Percentiles rank a stretch among this genome's conserved stretches.
These are phyloP conservation scores for Erigeron canadensis DNA, from an alignment of 129 eudicot genomes.

Conservation along the genomic window DNA sequence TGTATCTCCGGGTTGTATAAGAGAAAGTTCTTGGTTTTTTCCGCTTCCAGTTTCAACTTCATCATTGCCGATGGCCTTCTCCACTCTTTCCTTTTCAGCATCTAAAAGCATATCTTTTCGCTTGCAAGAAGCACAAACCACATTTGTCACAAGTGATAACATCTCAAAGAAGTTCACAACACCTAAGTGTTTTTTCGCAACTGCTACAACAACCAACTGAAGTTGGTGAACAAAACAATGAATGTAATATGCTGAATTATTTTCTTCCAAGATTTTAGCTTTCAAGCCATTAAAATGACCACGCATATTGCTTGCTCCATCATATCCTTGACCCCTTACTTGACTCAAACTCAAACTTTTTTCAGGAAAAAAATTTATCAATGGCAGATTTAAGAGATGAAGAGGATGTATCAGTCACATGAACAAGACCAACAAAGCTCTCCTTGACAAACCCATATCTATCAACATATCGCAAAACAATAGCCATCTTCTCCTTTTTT, in stretches of 20 bases:
- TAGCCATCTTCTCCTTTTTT: too few relatives aligned
- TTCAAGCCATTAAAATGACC: too few relatives aligned
- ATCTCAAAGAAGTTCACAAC: background rate
- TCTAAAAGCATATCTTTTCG: background rate
- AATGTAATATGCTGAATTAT: too few relatives aligned
- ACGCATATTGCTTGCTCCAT: too few relatives aligned
- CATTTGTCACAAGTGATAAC: too few relatives aligned
- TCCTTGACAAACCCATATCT: too few relatives aligned
- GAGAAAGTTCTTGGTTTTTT: slow-evolving; percentile 8
- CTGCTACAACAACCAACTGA: background rate
- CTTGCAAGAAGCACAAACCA: too few relatives aligned
- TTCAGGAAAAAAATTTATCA: background rate
- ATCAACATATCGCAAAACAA: too few relatives aligned
- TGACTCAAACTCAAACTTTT: background rate
- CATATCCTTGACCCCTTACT: background rate
- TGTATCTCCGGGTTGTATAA: slow-evolving; percentile 7
- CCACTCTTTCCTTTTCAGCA: background rate
- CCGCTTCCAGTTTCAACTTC: background rate
- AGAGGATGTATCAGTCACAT: too few relatives aligned
- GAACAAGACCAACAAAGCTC: too few relatives aligned
- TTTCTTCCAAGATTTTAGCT: too few relatives aligned
- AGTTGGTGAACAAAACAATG: background rate
- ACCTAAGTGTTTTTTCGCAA: background rate
- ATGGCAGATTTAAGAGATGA: background rate
- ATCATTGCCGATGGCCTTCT: background rate